Evolutionary conservation across 1,284 basidiomycete species (phyloP), one percentile per base, ranked within the genome.

Genomic region (Ustanciosporium gigantosporum): DNA sequence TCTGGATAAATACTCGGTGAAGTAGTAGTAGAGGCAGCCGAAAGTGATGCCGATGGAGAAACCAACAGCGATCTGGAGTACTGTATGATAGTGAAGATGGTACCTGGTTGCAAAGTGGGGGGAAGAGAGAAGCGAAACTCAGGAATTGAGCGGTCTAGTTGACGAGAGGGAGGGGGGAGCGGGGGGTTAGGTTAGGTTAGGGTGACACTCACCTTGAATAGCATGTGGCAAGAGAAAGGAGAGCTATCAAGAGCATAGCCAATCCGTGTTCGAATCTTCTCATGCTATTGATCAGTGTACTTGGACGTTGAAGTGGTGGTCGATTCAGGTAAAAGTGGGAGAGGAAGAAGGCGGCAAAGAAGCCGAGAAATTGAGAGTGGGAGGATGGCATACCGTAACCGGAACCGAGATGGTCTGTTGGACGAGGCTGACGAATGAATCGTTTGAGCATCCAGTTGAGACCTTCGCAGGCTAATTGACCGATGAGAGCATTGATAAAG

Each of bases 381-480:
- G 88, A 90, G 0, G 89, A 90, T 0, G 89, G 89, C 73, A 91
- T 91, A 11, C 89, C 89, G 70, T 90, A 91, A 6, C 90, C 89
- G 45, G 83, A 83, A 11, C 87, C 87, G 25, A 86, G 78, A 41
- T 82, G 82, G 41, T 82, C 86, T 86, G 81, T 79, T 0, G 89
- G 89, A 31, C 89, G 83, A 17, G 85, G 84, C 71, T 90, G 82
- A 70, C 85, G 86, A 41, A 91, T 78, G 22, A 82, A 66, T 36
- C 82, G 84, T 77, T 91, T 91, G 25, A 91, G 75, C 31, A 84
- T 71, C 78, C 82, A 85, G 70, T 90, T 91, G 53, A 89, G 76
- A 1, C 74, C 84, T 75, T 91, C 90, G 40, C 87, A 87, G 3
- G 82, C 80, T 36, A 90, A 76, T 70, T 91, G 89, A 9, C 90